A percentile compares a stretch with the other conserved stretches of the same genome.
These are phyloP conservation scores for Trematosphaeria pertusa DNA, from an alignment of 2,329 filamentous ascomycete species.

Conservation along the genomic window DNA sequence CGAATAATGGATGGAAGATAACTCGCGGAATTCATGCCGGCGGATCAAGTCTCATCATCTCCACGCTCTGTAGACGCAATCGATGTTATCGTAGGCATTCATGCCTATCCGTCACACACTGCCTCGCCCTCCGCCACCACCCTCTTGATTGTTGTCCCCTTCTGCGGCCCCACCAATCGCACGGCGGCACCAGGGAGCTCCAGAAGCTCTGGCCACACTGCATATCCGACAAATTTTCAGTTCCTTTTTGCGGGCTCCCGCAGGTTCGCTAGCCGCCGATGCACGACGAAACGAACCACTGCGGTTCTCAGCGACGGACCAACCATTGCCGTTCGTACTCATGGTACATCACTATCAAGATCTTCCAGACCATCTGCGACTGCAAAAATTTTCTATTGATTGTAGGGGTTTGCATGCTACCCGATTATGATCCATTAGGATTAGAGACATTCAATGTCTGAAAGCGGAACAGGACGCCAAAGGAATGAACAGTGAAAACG, in stretches of 20 bases:
- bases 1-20: too few relatives aligned
- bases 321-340: too few relatives aligned
- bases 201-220: constrained; percentile 18
- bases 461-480: too few relatives aligned
- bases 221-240: constrained; percentile 17
- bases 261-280: constrained; percentile 15
- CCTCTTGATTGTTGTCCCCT: too few relatives aligned
- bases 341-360: constrained; percentile 6
- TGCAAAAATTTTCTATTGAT: constrained; percentile 15
- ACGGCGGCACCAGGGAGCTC: constrained; percentile 4
- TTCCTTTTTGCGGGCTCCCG: constrained; percentile 7
- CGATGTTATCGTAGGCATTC: too few relatives aligned
- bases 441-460: constrained; percentile 46
- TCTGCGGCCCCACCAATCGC: constrained; percentile 10
- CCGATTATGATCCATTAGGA: constrained; percentile 28
- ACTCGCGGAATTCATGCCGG: too few relatives aligned
- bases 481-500: constrained; percentile 12
- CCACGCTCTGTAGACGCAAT: too few relatives aligned
- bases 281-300: constrained; percentile 4
- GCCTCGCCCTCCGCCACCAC: too few relatives aligned
- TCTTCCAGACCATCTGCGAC: neutral
- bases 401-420: neutral
- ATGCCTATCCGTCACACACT: too few relatives aligned
- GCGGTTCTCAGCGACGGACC: too few relatives aligned
- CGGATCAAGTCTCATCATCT: too few relatives aligned